These are phyloP conservation scores for Cladophialophora yegresii DNA, from an alignment of 2,329 filamentous ascomycete genomes.

Conservation along the genomic window DNA sequence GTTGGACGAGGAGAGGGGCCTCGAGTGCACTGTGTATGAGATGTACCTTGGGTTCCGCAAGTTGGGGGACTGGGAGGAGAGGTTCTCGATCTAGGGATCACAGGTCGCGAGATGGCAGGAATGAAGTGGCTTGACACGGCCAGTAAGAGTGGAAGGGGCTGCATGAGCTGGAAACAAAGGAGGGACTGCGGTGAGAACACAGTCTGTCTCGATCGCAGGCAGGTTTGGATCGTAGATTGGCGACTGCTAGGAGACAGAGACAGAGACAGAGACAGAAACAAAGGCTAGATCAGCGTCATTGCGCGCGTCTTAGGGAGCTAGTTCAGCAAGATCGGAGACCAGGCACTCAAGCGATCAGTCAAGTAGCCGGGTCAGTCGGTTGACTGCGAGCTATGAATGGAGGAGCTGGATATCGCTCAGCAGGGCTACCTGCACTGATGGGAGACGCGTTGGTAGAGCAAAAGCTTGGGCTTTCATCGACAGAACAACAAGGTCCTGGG, in stretches of 20 bases:
- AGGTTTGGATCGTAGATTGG: background rate
- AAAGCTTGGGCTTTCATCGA: no score
- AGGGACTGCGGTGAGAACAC: background rate
- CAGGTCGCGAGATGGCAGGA: background rate
- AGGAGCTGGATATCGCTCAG: background rate
- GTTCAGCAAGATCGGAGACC: background rate
- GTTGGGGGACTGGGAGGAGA: conserved; percentile 29
- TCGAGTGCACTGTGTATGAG: conserved; percentile 27
- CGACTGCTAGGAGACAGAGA: background rate
- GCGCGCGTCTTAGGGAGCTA: no score
- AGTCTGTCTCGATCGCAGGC: background rate
- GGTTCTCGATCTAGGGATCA: conserved; percentile 12
- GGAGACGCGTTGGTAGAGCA: no score
- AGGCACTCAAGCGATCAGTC: background rate
- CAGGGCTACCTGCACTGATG: background rate
- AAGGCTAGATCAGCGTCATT: background rate
- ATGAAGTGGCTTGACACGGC: background rate
- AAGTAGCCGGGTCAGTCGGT: background rate
- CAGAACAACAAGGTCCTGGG: no score
- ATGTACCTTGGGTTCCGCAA: conserved; percentile 29
- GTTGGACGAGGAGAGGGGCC: conserved; percentile 26
- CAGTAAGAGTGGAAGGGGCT: background rate
- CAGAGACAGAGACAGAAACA: background rate
- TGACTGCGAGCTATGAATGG: background rate
- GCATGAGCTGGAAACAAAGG: background rate